These are phyloP conservation scores for Cudoniella acicularis DNA, from an alignment of 495 filamentous ascomycete species.

Conservation along the genomic window DNA sequence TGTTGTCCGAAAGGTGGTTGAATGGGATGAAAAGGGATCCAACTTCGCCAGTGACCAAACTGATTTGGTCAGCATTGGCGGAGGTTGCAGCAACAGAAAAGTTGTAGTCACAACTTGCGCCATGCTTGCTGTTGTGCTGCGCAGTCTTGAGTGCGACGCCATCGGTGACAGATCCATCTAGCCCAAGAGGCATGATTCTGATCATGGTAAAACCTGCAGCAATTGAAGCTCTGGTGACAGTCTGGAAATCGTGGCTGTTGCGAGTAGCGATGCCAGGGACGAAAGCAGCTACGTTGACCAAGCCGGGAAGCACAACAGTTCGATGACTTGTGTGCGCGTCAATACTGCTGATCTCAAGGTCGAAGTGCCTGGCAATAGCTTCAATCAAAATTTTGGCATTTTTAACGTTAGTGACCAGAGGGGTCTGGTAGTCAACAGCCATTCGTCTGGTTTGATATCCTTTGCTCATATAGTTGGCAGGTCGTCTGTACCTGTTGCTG, in stretches of 20 bases:
- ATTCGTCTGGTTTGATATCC: slow-evolving; percentile 93
- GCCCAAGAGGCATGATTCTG: slow-evolving; percentile 73
- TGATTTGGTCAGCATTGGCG: slow-evolving; percentile 71
- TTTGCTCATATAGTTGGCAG: slow-evolving; percentile 97
- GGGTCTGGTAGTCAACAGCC: slow-evolving; percentile 98
- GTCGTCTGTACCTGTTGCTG: slow-evolving; percentile 92
- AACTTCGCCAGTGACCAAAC: slow-evolving; percentile 67
- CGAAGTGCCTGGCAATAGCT: slow-evolving; percentile 83
- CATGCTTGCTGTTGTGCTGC: slow-evolving; percentile 67
- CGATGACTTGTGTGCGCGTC: slow-evolving; percentile 90
- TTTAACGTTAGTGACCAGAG: slow-evolving; percentile 97
- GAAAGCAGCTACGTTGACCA: slow-evolving; percentile 78
- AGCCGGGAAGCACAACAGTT: slow-evolving; percentile 68
- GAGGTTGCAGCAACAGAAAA: slow-evolving; percentile 80
- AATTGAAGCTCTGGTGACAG: slow-evolving; percentile 69
- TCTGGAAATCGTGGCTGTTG: slow-evolving; percentile 65
- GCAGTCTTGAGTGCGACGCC: slow-evolving; percentile 67
- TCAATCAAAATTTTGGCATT: slow-evolving; percentile 97
- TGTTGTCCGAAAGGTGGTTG: slow-evolving; percentile 81
- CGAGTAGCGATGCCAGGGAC: slow-evolving; percentile 66
- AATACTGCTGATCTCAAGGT: slow-evolving; percentile 71
- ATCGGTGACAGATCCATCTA: slow-evolving; percentile 70
- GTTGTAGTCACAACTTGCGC: slow-evolving; percentile 78
- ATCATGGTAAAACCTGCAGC: slow-evolving; percentile 81
- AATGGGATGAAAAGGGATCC: slow-evolving; percentile 86